Evolutionary conservation across 31 red algal genomes (phyloP).

Genomic region (Asparagopsis taxiformis): DNA sequence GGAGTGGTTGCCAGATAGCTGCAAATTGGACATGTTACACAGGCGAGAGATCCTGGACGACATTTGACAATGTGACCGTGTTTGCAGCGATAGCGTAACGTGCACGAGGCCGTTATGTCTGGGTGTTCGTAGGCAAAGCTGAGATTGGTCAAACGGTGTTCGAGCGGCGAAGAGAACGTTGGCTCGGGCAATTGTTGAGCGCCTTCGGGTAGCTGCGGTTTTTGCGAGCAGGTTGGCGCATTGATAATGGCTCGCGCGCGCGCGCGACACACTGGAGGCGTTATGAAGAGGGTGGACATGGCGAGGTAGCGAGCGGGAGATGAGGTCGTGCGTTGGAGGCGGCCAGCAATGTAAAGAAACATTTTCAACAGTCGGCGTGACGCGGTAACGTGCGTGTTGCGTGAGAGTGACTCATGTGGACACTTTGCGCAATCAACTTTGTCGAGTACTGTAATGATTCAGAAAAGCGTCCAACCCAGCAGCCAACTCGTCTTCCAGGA

Average conservation of each 20-base stretch:
- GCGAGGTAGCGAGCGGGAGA: no score
- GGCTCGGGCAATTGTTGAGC: not conserved
- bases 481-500: not conserved
- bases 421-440: not conserved
- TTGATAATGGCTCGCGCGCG: no score
- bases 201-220: not conserved
- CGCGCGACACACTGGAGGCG: no score
- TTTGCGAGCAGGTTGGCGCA: not conserved
- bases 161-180: no score
- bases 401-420: no score
- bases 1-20: not conserved
- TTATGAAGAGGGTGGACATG: no score
- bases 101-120: not conserved
- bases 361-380: no score
- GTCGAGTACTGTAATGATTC: not conserved
- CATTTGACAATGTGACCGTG: conserved; percentile 45
- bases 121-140: conserved; percentile 13
- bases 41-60: conserved; percentile 33
- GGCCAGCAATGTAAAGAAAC: no score
- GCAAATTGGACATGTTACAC: conserved; percentile 48
- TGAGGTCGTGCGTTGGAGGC: no score
- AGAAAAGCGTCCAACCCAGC: not conserved
- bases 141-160: not conserved
- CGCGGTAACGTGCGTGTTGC: no score
- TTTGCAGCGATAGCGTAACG: conserved; percentile 56